Evolutionary conservation across 257 asterid species (phyloP).

Genomic region (Phtheirospermum japonicum): DNA sequence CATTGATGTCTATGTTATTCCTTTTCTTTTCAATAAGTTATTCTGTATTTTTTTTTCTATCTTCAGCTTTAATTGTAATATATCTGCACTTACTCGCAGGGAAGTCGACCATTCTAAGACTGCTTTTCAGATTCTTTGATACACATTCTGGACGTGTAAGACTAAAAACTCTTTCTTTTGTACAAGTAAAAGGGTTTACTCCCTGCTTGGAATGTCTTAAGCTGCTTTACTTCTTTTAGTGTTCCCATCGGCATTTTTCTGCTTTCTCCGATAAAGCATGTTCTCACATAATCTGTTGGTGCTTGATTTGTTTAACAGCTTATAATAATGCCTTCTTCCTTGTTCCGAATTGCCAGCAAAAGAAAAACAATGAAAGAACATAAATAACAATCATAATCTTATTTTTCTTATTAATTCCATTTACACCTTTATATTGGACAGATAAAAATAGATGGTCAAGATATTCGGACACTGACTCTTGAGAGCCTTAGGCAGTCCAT

Average conservation of each 20-base stretch:
- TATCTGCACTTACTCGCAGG: slow-evolving; percentile 48
- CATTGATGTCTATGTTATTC: slow-evolving; percentile 20
- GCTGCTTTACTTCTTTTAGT: slow-evolving; percentile 16
- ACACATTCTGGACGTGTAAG: slow-evolving; percentile 83
- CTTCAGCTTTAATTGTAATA: slow-evolving; percentile 18
- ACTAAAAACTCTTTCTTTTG: slow-evolving; percentile 9
- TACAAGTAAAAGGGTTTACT: slow-evolving; percentile 5
- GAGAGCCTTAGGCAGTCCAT: slow-evolving; percentile 91
- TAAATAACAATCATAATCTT: slow-evolving; percentile 1
- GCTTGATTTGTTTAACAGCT: slow-evolving; percentile 14
- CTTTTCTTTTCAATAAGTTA: slow-evolving; percentile 2
- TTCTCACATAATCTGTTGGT: neutral
- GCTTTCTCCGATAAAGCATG: slow-evolving; percentile 16
- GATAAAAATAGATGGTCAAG: slow-evolving; percentile 93
- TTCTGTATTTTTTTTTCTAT: neutral
- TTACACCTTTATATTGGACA: slow-evolving; percentile 34
- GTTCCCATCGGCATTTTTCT: slow-evolving; percentile 15
- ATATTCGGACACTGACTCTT: slow-evolving; percentile 72
- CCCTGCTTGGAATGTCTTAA: slow-evolving; percentile 16
- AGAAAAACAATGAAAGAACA: neutral
- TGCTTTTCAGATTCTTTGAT: slow-evolving; percentile 91
- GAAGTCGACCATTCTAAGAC: slow-evolving; percentile 90
- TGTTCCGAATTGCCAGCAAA: slow-evolving; percentile 5
- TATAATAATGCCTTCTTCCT: slow-evolving; percentile 15
- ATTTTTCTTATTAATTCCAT: slow-evolving; percentile 7